These are phyloP conservation scores for Aureobasidium lini DNA, from an alignment of 2,329 filamentous ascomycete species.

Conservation along the genomic window DNA sequence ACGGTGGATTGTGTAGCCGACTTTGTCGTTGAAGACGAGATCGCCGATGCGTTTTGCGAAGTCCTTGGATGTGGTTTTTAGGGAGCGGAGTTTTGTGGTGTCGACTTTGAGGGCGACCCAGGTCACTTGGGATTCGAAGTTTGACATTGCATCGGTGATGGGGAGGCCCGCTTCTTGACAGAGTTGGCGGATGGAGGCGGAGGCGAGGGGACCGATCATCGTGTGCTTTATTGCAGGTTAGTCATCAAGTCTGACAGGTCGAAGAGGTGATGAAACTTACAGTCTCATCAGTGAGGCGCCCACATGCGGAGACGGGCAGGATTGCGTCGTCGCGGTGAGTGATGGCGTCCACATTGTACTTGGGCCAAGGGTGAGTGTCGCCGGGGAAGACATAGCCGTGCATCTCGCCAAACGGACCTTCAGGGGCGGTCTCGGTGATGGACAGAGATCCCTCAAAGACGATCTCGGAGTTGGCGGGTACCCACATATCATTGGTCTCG, in stretches of 20 bases:
- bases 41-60: too few species aligned
- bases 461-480: constrained; percentile 46
- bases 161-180: too few species aligned
- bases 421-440: constrained; percentile 34
- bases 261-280: too few species aligned
- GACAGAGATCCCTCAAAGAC: constrained; percentile 45
- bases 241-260: too few species aligned
- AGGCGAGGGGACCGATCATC: constrained; percentile 36
- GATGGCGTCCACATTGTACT: constrained; percentile 40
- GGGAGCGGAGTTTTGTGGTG: too few species aligned
- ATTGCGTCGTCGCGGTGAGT: constrained; percentile 44
- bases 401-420: constrained; percentile 47
- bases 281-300: constrained; percentile 41
- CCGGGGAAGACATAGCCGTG: constrained; percentile 40
- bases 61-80: too few species aligned
- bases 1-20: too few species aligned
- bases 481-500: constrained; percentile 42
- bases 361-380: constrained; percentile 32
- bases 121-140: too few species aligned
- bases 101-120: too few species aligned
- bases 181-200: constrained; percentile 39
- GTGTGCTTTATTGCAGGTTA: too few species aligned
- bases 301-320: constrained; percentile 38
- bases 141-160: too few species aligned
- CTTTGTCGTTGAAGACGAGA: too few species aligned